These are phyloP conservation scores for Aspergillus melleus DNA, from an alignment of 2,329 filamentous ascomycete species.

Conservation along the genomic window DNA sequence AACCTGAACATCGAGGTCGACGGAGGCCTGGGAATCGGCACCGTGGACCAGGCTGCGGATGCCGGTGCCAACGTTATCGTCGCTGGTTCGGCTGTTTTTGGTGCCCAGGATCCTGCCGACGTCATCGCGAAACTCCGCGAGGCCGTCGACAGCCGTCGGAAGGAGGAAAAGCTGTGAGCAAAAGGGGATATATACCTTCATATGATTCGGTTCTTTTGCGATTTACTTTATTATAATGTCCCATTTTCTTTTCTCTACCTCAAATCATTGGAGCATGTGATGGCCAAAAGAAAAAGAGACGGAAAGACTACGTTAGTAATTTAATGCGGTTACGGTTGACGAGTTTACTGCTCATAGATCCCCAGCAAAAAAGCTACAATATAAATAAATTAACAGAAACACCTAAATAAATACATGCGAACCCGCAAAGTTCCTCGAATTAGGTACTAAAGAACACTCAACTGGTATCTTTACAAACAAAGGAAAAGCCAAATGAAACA, in stretches of 20 bases:
- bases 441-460: not conserved
- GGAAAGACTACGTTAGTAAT: not conserved
- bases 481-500: not conserved
- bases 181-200: not conserved
- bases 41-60: constrained; percentile 90
- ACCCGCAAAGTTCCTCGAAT: not conserved
- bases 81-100: constrained; percentile 92
- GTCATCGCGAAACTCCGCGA: constrained; percentile 81
- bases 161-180: constrained; percentile 7
- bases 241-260: not conserved
- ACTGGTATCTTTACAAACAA: constrained; percentile 3
- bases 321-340: not conserved
- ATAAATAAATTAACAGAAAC: not conserved
- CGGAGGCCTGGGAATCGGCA: constrained; percentile 82
- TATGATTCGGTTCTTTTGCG: constrained; percentile 4
- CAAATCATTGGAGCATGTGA: not conserved
- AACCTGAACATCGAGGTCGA: constrained; percentile 97
- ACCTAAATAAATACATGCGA: not conserved
- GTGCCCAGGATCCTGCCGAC: constrained; percentile 80
- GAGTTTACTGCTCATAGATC: not conserved
- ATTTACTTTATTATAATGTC: not conserved
- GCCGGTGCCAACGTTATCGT: constrained; percentile 98
- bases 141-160: constrained; percentile 67
- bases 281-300: not conserved
- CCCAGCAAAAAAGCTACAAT: not conserved